phyloP scores from a whole-genome alignment of 257 asterid genomes.

The Craterostigma plantagineum region DNA sequence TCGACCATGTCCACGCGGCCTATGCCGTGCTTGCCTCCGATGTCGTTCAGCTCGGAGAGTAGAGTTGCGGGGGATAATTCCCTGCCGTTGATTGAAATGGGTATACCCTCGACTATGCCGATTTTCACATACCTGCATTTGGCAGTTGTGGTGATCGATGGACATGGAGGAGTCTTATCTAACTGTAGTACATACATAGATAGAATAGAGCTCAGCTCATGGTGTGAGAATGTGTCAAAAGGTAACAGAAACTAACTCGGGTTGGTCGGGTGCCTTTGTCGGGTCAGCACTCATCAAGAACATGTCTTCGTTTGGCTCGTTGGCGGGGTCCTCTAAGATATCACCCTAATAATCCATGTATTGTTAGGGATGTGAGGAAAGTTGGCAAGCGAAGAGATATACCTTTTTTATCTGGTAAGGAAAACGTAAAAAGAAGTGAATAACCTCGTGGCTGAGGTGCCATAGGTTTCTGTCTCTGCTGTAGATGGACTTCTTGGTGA shows the following conservation, averaged over 20 bases:
- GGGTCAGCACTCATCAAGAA: conserved; percentile 84
- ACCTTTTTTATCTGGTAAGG: neutral
- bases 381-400: neutral
- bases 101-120: conserved; percentile 60
- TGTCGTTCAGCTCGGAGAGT: conserved; percentile 55
- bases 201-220: too few species aligned
- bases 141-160: too few species aligned
- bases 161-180: too few species aligned
- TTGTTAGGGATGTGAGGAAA: neutral
- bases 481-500: conserved; percentile 87
- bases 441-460: conserved; percentile 98
- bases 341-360: conserved; percentile 38
- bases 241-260: conserved; percentile 39
- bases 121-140: conserved; percentile 48
- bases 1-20: conserved; percentile 94
- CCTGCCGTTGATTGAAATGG: conserved; percentile 64
- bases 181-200: too few species aligned
- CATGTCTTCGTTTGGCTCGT: conserved; percentile 88
- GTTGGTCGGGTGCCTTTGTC: conserved; percentile 60
- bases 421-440: neutral
- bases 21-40: conserved; percentile 78
- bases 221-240: too few species aligned
- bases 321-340: conserved; percentile 84
- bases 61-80: conserved; percentile 71
- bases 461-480: conserved; percentile 96